Evolutionary conservation across 164 flowering plant species (phyloP), one percentile per base, ranked within the genome.

Genomic region (Hamamelis virginiana): DNA sequence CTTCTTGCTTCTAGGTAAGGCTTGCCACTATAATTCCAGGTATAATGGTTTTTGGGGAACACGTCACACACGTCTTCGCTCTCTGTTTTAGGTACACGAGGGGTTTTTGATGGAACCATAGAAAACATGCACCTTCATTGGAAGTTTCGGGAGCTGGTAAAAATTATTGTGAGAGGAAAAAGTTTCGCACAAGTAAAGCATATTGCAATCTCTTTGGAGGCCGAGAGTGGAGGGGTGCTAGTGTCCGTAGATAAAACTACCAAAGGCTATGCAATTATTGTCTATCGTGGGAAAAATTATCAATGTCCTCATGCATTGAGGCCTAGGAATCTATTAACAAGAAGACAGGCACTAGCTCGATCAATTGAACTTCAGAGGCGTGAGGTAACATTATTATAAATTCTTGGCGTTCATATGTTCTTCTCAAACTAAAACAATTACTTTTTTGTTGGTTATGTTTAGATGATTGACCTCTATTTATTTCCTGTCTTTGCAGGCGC

Each of bases 61-160:
- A 0, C 38, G n/a, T 44, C 11, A 25, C 43, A 65, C 26, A 44
- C 41, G 15, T 45, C 0, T 55, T 13, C 67, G 15, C 46, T 65
- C 60, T 71, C 62, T 67, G 22, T 81, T 76, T 57, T 72, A 94
- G 96, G 98, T 72, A 87, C 83, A 65, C 80, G 97, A 56, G 96
- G 81, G 15, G 74, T 94, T 61, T 94, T 87, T 74, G 94, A 81
- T 75, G 98, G 98, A 44, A 88, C 89, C 45, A 75, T 94, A 53
- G 96, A 94, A 61, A 94, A 94, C 77, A 91, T 94, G 81, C 98
- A 94, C 80, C 73, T 94, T 65, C 98, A 94, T 66, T 94, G 98
- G 97, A 94, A 89, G 76, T 81, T 78, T 62, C 73, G 92, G 62
- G 98, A 94, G 78, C 81, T 94, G 53, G 95, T 94, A n/a, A 94